Percentiles rank a stretch among this genome's conserved stretches.
These are phyloP conservation scores for Saccharomyces hybrid DNA, from an alignment of 1,139 yeast genomes.

Conservation along the genomic window DNA sequence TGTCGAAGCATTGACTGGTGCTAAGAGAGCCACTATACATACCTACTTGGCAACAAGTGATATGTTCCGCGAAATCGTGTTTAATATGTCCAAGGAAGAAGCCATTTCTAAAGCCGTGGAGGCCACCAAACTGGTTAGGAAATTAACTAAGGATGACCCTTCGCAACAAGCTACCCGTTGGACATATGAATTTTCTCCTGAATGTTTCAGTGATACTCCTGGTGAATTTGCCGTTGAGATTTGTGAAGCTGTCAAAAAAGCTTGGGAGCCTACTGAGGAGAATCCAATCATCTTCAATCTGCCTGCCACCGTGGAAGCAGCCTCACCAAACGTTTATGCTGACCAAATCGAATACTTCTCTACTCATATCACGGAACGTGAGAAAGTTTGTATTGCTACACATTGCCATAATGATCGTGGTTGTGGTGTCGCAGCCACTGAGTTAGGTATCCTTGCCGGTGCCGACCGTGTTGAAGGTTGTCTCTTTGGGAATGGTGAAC, in stretches of 20 bases:
- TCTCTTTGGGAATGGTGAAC: constrained; percentile 94
- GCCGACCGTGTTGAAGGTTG: constrained; percentile 98
- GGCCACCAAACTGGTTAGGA: constrained; percentile 71
- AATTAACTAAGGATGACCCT: constrained; percentile 86
- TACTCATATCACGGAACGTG: constrained; percentile 71
- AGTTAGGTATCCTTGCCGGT: constrained; percentile 88
- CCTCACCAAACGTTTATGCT: constrained; percentile 90
- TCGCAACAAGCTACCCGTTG: constrained; percentile 63
- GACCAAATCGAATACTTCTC: constrained; percentile 92
- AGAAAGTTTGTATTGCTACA: constrained; percentile 77
- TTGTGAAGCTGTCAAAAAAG: constrained; percentile 91
- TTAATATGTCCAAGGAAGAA: constrained; percentile 75
- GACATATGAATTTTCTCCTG: constrained; percentile 93
- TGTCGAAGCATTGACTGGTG: constrained; percentile 81
- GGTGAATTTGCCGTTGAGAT: constrained; percentile 75
- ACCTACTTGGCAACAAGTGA: constrained; percentile 89
- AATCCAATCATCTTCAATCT: constrained; percentile 88
- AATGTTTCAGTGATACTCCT: constrained; percentile 86
- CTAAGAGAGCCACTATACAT: constrained; percentile 84
- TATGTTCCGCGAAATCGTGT: constrained; percentile 83
- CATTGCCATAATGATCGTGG: constrained; percentile 98
- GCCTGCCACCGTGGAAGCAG: constrained; percentile 97
- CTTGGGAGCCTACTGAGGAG: constrained; percentile 83
- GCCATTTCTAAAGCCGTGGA: constrained; percentile 74
- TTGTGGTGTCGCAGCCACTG: constrained; percentile 98